A percentile compares a stretch with the other conserved stretches of the same genome.
phyloP scores from a whole-genome alignment of 371 early-diverging fungal genomes.

The Mucor plumbeus region DNA sequence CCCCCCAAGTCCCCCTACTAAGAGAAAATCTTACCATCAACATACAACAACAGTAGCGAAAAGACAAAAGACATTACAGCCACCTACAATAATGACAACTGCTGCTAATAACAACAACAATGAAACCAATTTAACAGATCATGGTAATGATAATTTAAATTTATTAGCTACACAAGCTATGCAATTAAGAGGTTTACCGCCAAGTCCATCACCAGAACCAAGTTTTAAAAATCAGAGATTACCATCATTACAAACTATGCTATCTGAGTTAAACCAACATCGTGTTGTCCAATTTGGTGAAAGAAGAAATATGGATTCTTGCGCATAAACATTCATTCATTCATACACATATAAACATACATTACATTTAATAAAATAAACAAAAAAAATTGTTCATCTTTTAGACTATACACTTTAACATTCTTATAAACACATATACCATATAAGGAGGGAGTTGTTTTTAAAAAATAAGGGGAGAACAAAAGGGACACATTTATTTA shows the following conservation, averaged over 20 bases:
- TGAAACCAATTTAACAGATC: background rate
- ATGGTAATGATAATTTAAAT: conserved; percentile 34
- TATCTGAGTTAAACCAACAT: conserved; percentile 19
- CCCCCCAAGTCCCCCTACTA: conserved; percentile 16
- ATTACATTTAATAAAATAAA: background rate
- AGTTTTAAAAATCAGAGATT: conserved; percentile 10
- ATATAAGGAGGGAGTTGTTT: no score
- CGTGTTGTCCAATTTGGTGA: background rate
- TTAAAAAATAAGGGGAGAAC: no score
- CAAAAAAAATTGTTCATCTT: background rate
- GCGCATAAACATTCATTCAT: background rate
- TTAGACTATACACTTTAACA: background rate
- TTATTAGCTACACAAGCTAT: conserved; percentile 52
- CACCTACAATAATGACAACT: background rate
- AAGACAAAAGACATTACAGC: background rate
- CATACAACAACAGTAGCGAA: background rate
- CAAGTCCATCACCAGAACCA: conserved; percentile 30
- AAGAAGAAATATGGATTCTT: conserved; percentile 5
- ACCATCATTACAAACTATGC: conserved; percentile 28
- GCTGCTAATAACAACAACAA: background rate
- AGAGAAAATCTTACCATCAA: background rate
- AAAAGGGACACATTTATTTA: no score
- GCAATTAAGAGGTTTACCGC: conserved; percentile 36
- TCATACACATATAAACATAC: background rate
- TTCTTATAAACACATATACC: no score